Percentiles rank a stretch among this genome's conserved stretches.
Evolutionary conservation across 2,329 filamentous ascomycete genomes (phyloP).

Genomic region (Diaporthe vexans): DNA sequence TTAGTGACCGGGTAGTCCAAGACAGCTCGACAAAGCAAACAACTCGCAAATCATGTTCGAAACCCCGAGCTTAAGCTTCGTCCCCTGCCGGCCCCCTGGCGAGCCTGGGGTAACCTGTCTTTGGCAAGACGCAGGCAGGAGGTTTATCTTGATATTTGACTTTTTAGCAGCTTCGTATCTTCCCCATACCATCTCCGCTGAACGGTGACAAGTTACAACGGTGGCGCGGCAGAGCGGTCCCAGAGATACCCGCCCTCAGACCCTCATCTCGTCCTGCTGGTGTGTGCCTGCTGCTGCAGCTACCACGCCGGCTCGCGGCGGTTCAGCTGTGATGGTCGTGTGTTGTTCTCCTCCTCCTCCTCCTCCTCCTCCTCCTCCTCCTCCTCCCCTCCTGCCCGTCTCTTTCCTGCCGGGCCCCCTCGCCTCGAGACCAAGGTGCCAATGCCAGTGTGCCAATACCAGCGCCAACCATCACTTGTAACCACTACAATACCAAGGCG

Average conservation of each 20-base stretch:
- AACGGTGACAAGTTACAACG: background rate
- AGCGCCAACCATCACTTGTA: conserved; percentile 22
- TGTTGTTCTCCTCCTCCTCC: background rate
- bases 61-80: conserved; percentile 35
- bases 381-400: too few relatives aligned
- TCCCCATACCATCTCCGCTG: conserved; percentile 17
- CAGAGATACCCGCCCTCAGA: conserved; percentile 21
- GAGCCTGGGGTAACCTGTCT: conserved; percentile 34
- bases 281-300: conserved; percentile 9
- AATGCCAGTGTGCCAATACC: background rate
- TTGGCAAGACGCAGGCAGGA: conserved; percentile 35
- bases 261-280: conserved; percentile 26
- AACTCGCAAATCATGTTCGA: conserved; percentile 39
- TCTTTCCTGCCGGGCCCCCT: too few relatives aligned
- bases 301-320: conserved; percentile 18
- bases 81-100: conserved; percentile 30
- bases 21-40: conserved; percentile 34
- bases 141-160: conserved; percentile 28
- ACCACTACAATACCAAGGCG: background rate
- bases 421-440: background rate
- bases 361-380: too few relatives aligned
- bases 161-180: conserved; percentile 25
- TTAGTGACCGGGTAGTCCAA: conserved; percentile 34
- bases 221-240: conserved; percentile 21
- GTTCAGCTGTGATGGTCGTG: conserved; percentile 4